These are phyloP conservation scores for Daldinia sp. DNA, from an alignment of 2,329 filamentous ascomycete species.

Conservation along the genomic window DNA sequence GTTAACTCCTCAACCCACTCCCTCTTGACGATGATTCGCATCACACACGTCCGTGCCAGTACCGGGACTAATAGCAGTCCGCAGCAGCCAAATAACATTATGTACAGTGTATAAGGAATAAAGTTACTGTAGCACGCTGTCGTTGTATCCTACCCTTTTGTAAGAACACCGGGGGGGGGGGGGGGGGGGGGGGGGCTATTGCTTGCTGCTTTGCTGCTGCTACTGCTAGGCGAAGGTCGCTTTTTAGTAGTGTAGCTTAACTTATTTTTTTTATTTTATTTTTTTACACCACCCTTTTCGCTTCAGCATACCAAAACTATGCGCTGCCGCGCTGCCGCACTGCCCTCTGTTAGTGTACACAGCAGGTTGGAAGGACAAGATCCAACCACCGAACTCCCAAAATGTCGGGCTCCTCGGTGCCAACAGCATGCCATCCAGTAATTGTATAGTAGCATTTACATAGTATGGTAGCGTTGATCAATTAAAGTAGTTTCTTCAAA, in stretches of 20 bases:
- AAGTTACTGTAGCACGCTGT: slow-evolving; percentile 1
- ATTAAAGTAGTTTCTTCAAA: slow-evolving; percentile 15
- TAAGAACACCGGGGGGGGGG: slow-evolving; percentile 13
- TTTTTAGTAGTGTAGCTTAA: not conserved
- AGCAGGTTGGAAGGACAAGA: slow-evolving; percentile 24
- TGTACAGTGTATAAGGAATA: slow-evolving; percentile 10
- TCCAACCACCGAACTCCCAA: slow-evolving; percentile 33
- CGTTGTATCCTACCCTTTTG: slow-evolving; percentile 14
- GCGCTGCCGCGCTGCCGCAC: not conserved
- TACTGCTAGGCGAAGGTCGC: slow-evolving; percentile 1
- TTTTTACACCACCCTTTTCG: slow-evolving; percentile 13
- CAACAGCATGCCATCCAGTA: not conserved
- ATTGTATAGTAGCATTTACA: not conserved
- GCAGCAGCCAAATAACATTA: not conserved
- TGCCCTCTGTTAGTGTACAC: slow-evolving; percentile 31
- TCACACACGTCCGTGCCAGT: slow-evolving; percentile 37
- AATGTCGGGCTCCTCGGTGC: slow-evolving; percentile 36
- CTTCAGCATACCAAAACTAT: slow-evolving; percentile 15
- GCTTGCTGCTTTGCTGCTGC: too few relatives aligned
- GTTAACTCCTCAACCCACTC: slow-evolving; percentile 27
- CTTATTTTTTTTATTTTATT: not conserved
- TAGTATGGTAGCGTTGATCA: not conserved
- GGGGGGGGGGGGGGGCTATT: slow-evolving; percentile 9
- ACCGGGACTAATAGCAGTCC: slow-evolving; percentile 17
- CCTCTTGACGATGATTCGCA: slow-evolving; percentile 38